These are phyloP conservation scores for Russula lepida DNA, from an alignment of 768 basidiomycete genomes.

Conservation along the genomic window DNA sequence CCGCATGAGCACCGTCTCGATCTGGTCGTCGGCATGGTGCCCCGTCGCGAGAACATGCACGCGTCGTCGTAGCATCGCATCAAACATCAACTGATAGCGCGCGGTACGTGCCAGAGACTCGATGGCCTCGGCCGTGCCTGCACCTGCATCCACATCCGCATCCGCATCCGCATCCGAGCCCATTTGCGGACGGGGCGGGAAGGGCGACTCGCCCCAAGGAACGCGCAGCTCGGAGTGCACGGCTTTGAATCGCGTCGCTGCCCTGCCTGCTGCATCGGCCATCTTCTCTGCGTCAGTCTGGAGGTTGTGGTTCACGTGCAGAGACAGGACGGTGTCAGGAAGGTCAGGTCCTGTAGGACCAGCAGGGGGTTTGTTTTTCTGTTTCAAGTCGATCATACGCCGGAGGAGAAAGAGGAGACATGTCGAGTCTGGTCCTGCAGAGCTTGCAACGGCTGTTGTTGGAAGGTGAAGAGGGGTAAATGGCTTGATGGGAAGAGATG, in stretches of 20 bases:
- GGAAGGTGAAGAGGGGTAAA: not conserved
- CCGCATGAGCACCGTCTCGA: conserved; percentile 74
- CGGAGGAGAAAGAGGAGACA: conserved; percentile 65
- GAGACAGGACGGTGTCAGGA: conserved; percentile 34
- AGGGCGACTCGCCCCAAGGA: conserved; percentile 49
- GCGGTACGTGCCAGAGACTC: conserved; percentile 53
- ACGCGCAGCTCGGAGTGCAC: conserved; percentile 41
- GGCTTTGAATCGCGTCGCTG: conserved; percentile 38
- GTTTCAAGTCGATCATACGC: conserved; percentile 17
- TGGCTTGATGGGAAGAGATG: not conserved
- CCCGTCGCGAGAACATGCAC: conserved; percentile 49
- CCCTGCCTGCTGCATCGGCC: conserved; percentile 40
- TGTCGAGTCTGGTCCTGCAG: conserved; percentile 78
- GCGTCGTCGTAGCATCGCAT: conserved; percentile 34
- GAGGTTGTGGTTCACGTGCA: conserved; percentile 64
- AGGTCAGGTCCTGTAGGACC: not conserved
- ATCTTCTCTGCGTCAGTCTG: conserved; percentile 50
- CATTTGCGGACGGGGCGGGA: conserved; percentile 44
- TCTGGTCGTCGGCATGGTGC: conserved; percentile 78
- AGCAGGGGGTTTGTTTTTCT: conserved; percentile 21
- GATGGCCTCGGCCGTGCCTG: conserved; percentile 32
- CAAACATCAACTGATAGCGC: conserved; percentile 46
- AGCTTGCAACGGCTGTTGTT: conserved; percentile 58
- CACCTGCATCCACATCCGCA: too few species aligned
- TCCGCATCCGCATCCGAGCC: conserved; percentile 16